Percentiles rank a stretch among this genome's conserved stretches.
Evolutionary conservation across 495 filamentous ascomycete species (phyloP).

Genomic region (Neurospora tetrasperma): DNA sequence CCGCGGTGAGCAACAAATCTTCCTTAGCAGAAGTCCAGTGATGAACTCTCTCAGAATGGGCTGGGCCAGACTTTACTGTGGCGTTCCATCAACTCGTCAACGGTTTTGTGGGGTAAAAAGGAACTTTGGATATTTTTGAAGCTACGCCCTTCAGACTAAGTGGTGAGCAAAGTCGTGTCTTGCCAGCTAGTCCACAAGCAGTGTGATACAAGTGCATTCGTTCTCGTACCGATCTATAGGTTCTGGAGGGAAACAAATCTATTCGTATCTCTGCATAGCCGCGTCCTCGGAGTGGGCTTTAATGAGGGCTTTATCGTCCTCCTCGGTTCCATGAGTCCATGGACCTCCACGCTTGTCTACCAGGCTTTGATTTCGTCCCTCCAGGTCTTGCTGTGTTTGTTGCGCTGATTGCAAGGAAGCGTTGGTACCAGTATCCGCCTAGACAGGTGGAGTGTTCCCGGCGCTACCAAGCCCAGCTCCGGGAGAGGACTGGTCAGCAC

Average conservation of each 20-base stretch:
- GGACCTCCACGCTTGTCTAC: background rate
- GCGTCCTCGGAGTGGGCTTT: background rate
- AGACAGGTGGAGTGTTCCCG: background rate
- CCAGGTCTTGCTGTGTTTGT: background rate
- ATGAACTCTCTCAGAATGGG: background rate
- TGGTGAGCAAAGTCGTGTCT: background rate
- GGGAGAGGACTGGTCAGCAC: background rate
- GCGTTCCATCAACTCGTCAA: background rate
- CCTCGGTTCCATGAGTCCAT: background rate
- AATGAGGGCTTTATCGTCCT: background rate
- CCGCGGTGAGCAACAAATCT: background rate
- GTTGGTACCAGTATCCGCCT: background rate
- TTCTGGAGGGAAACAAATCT: background rate
- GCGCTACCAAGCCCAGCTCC: background rate
- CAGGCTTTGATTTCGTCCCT: background rate
- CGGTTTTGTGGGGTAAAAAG: background rate
- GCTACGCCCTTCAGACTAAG: background rate
- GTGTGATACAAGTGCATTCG: background rate
- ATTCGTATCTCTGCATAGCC: background rate
- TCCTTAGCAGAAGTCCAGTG: background rate
- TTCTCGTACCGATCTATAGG: background rate
- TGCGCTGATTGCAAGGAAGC: background rate
- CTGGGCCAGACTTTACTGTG: background rate
- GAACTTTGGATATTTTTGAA: background rate
- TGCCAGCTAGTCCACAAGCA: background rate